phyloP scores from a whole-genome alignment of 176 grass and related monocot species.

The Carex kokanica region DNA sequence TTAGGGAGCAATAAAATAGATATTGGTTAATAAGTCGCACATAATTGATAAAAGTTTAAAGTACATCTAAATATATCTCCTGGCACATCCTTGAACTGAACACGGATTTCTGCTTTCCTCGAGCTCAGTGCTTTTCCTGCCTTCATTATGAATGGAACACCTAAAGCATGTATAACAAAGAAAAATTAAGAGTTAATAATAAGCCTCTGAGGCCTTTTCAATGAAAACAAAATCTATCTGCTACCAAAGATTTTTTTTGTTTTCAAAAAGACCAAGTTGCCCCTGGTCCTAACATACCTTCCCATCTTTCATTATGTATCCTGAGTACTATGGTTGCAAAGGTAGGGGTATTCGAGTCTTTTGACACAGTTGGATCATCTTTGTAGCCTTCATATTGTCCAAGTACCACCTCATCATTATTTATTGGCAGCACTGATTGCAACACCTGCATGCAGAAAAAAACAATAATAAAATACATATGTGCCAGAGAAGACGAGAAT shows the following conservation, averaged over 20 bases:
- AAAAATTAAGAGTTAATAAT: slow-evolving; percentile 1
- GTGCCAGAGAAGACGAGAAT: not conserved
- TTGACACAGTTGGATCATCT: slow-evolving; percentile 91
- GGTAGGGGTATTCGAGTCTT: slow-evolving; percentile 94
- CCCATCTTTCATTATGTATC: slow-evolving; percentile 99
- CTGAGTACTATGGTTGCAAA: slow-evolving; percentile 86
- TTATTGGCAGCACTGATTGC: slow-evolving; percentile 88
- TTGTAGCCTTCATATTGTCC: slow-evolving; percentile 98
- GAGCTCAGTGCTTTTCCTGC: slow-evolving; percentile 94
- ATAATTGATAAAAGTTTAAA: slow-evolving; percentile 22
- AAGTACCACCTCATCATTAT: slow-evolving; percentile 84
- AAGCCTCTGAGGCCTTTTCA: not conserved
- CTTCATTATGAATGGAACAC: slow-evolving; percentile 98
- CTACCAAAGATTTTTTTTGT: not conserved
- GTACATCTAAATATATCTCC: slow-evolving; percentile 98
- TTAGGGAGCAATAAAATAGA: slow-evolving; percentile 22
- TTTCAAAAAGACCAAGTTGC: not conserved
- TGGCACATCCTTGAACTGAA: slow-evolving; percentile 99
- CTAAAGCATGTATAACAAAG: slow-evolving; percentile 36
- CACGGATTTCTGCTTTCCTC: slow-evolving; percentile 96
- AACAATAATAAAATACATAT: not conserved
- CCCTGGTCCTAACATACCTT: slow-evolving; percentile 49
- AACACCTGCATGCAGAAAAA: slow-evolving; percentile 50
- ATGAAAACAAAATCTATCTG: not conserved
- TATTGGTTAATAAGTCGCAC: not conserved